These are phyloP conservation scores for Cytauxzoon felis DNA, from an alignment of 169 alveolate genomes.

Conservation along the genomic window DNA sequence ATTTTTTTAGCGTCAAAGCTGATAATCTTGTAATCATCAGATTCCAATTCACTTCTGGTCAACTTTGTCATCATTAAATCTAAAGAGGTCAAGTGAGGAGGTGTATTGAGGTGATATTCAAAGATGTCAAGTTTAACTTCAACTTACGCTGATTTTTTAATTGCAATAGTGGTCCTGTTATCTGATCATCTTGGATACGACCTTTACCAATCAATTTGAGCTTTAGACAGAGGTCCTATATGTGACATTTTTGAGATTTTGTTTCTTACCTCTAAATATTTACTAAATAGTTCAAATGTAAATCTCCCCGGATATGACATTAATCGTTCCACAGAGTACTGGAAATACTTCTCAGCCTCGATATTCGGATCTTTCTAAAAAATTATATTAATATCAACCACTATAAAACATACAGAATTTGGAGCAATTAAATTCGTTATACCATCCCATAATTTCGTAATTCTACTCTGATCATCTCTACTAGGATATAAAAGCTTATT, in stretches of 20 bases:
- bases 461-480: not conserved
- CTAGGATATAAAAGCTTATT: slow-evolving; percentile 5
- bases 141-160: slow-evolving; percentile 55
- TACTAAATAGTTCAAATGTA: slow-evolving; percentile 50
- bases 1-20: slow-evolving; percentile 63
- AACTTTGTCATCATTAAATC: slow-evolving; percentile 64
- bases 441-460: slow-evolving; percentile 19
- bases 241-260: not conserved
- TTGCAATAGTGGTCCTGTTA: slow-evolving; percentile 46
- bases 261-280: slow-evolving; percentile 26
- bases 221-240: slow-evolving; percentile 42
- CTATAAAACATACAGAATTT: slow-evolving; percentile 1
- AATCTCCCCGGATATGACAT: slow-evolving; percentile 56
- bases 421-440: not conserved
- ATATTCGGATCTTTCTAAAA: slow-evolving; percentile 48
- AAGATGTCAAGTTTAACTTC: slow-evolving; percentile 23
- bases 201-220: slow-evolving; percentile 52
- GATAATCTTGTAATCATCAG: slow-evolving; percentile 64
- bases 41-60: slow-evolving; percentile 67
- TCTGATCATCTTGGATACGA: slow-evolving; percentile 40
- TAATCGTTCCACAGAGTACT: slow-evolving; percentile 52
- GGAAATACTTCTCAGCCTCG: slow-evolving; percentile 37
- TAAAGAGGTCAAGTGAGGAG: not conserved
- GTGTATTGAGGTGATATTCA: slow-evolving; percentile 17
- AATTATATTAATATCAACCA: not conserved